Percentiles rank a stretch among this genome's conserved stretches.
These are phyloP conservation scores for Candida hispaniensis DNA, from an alignment of 805 yeast genomes.

Conservation along the genomic window DNA sequence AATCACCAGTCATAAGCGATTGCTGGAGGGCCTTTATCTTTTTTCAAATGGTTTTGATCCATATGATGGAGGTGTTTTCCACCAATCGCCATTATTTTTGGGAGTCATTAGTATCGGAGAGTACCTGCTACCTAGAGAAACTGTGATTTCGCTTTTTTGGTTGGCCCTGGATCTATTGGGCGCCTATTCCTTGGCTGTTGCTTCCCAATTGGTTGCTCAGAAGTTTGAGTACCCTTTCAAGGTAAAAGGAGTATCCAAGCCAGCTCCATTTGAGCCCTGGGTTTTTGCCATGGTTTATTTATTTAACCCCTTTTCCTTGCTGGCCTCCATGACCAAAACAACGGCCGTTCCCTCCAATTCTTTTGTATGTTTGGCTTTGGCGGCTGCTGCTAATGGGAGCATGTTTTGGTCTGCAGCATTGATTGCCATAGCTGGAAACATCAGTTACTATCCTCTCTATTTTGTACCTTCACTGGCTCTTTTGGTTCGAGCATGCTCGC, in stretches of 20 bases:
- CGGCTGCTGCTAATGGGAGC: constrained; percentile 36
- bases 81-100: constrained; percentile 72
- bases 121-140: constrained; percentile 16
- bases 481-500: constrained; percentile 16
- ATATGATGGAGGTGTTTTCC: constrained; percentile 77
- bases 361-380: constrained; percentile 39
- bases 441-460: constrained; percentile 52
- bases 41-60: constrained; percentile 46
- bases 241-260: constrained; percentile 22
- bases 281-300: constrained; percentile 54
- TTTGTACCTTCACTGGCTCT: constrained; percentile 48
- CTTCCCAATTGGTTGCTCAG: constrained; percentile 30
- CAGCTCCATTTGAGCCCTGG: constrained; percentile 30
- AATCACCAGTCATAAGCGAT: constrained; percentile 49
- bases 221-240: constrained; percentile 16
- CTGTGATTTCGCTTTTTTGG: constrained; percentile 36
- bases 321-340: constrained; percentile 60
- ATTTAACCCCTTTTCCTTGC: constrained; percentile 68
- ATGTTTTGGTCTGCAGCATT: constrained; percentile 38
- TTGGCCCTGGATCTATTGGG: constrained; percentile 49
- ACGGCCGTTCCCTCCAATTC: constrained; percentile 52
- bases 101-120: constrained; percentile 36
- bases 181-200: constrained; percentile 41
- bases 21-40: constrained; percentile 59
- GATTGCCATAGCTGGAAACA: constrained; percentile 53